Conservation (phyloP, 2,329 filamentous ascomycete species). For the Sodiomyces alkalinus region DNA sequence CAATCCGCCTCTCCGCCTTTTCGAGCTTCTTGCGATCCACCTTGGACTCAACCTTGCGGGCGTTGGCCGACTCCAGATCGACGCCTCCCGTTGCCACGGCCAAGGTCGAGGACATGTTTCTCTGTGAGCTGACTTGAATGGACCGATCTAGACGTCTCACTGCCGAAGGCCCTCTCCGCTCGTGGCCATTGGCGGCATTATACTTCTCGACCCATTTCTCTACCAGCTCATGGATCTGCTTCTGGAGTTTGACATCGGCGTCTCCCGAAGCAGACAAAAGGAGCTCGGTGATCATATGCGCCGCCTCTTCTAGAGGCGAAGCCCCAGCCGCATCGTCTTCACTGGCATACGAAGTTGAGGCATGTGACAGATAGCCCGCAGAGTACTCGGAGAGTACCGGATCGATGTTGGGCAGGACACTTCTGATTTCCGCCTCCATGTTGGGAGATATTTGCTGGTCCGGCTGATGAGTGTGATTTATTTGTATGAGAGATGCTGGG, state of each 20-base stretch:
- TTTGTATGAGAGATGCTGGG: too few species aligned
- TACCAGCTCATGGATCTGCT: constrained; percentile 68
- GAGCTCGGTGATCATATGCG: constrained; percentile 69
- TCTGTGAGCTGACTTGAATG: constrained; percentile 83
- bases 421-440: constrained; percentile 82
- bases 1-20: constrained; percentile 95
- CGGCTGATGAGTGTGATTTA: too few species aligned
- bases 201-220: constrained; percentile 80
- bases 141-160: constrained; percentile 84
- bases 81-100: constrained; percentile 73
- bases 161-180: constrained; percentile 57
- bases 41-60: constrained; percentile 88
- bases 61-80: constrained; percentile 85
- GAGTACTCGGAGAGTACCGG: constrained; percentile 84
- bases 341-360: constrained; percentile 72
- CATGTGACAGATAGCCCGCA: constrained; percentile 86
- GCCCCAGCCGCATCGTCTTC: constrained; percentile 49
- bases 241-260: constrained; percentile 54
- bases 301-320: constrained; percentile 73
- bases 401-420: constrained; percentile 75
- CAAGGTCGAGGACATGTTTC: constrained; percentile 91
- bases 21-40: constrained; percentile 98
- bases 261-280: constrained; percentile 88
- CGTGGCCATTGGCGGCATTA: constrained; percentile 55
- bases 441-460: too few species aligned